Base-by-base conservation (phyloP, 2,329 filamentous ascomycete genomes). In the Nectriaceae sp. region DNA sequence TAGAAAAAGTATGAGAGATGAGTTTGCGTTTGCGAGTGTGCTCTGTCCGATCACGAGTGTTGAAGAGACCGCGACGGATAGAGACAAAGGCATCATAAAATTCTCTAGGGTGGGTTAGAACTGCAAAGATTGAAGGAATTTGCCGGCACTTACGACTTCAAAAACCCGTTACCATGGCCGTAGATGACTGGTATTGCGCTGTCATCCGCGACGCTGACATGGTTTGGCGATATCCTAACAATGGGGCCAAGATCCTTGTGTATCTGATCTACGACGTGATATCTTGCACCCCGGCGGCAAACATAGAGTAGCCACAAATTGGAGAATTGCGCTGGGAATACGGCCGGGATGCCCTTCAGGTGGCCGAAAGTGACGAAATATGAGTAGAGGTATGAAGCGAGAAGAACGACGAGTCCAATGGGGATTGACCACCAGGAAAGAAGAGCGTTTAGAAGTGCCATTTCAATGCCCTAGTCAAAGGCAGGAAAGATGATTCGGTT, bases 31-130 rank as follows among this genome's bases (percentile, higher is more conserved):
- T 97, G 54, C 91, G 84, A 0, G 87, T 86, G 68, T 97, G 91
- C 63, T 96, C 89, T 1, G 76, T 76, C 41, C 92, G 82, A 70
- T 92, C 84, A 24, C 92, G 80, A 0, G 91, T 96, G 70, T 95
- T 96, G 82, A 96, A 97, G 11, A 97, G 77, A 18, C 90, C 90
- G 11, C 89, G 83, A 42, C 81, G 82, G 63, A 96, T 95, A 11
- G 88, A 92, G 46, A 96, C 90, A 61, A 96, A 96, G 42, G 89
- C 88, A 62, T 96, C 90, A 61, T 96, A 96, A 72, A 92, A 96
- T 3, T 93, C 85, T 36, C 87, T 90, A 5, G 2, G 2, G 2
- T 11, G 11, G 26, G 42, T 61, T 10, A 62, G 45, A 3, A 4
- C 0, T 36, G 22, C 0, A 2, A 11, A 26, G 4, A 4, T n/a